phyloP scores from a whole-genome alignment of 1,284 basidiomycete genomes.

The Naganishia sp. region DNA sequence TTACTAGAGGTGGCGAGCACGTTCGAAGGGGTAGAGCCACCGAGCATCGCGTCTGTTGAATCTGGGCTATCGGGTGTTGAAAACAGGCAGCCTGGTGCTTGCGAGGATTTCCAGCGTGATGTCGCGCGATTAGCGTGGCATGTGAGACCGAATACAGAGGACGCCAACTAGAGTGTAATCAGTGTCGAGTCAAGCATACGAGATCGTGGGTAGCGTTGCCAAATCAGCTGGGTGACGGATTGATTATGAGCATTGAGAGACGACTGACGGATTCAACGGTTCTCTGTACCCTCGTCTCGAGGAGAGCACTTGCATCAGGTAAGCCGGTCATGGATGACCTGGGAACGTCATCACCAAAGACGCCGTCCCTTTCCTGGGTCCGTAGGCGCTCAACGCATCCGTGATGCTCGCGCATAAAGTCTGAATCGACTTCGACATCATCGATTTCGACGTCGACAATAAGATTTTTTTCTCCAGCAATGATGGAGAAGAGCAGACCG shows the following conservation, averaged over 20 bases:
- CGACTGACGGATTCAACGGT: conserved; percentile 23
- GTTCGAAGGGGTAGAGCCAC: too few relatives aligned
- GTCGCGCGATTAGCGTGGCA: neutral
- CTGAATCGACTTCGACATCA: neutral
- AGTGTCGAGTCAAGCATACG: neutral
- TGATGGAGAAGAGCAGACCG: conserved; percentile 30
- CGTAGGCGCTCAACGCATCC: neutral
- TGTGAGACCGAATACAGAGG: conserved; percentile 22
- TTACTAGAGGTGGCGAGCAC: too few relatives aligned
- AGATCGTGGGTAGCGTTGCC: neutral
- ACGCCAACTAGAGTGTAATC: conserved; percentile 11
- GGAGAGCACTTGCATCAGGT: neutral
- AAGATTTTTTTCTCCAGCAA: conserved; percentile 32
- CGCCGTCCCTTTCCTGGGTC: neutral
- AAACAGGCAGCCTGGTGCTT: conserved; percentile 1
- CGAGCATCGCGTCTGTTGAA: too few relatives aligned
- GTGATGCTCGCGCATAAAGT: too few relatives aligned
- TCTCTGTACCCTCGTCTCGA: conserved; percentile 5
- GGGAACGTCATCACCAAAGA: too few relatives aligned
- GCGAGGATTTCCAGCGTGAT: neutral
- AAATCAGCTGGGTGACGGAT: neutral
- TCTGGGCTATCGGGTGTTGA: too few relatives aligned
- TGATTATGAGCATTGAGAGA: too few relatives aligned
- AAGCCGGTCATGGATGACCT: too few relatives aligned
- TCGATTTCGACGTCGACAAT: conserved; percentile 33